Conservation (phyloP, 495 filamentous ascomycete species). For the Penicillium cosmopolitanum region DNA sequence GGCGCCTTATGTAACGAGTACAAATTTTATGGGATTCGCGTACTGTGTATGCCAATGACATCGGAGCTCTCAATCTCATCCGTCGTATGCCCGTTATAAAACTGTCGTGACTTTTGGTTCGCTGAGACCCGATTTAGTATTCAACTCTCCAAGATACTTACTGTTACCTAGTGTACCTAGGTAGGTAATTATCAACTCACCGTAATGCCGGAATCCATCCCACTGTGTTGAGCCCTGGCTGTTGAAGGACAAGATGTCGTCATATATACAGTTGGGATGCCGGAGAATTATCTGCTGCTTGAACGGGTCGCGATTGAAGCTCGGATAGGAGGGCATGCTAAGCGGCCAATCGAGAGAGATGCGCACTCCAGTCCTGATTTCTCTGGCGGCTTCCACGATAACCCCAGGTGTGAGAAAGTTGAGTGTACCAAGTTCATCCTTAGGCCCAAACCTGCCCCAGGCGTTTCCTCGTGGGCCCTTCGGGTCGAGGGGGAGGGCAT, state of each 20-base stretch:
- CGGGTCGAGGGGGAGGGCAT: constrained; percentile 50
- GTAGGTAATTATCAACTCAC: constrained; percentile 16
- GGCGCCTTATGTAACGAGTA: neutral
- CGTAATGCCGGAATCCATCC: constrained; percentile 57
- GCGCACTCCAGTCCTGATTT: constrained; percentile 58
- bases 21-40: neutral
- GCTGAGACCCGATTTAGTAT: constrained; percentile 17
- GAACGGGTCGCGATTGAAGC: constrained; percentile 40
- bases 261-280: constrained; percentile 47
- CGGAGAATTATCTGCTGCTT: constrained; percentile 43
- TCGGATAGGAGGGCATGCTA: constrained; percentile 38
- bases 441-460: constrained; percentile 54
- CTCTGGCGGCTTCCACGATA: constrained; percentile 48
- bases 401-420: constrained; percentile 57
- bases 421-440: constrained; percentile 55
- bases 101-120: constrained; percentile 52
- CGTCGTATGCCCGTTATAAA: constrained; percentile 63
- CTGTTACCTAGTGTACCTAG: too few relatives aligned
- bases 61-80: constrained; percentile 55
- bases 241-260: constrained; percentile 62
- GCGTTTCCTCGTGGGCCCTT: constrained; percentile 52
- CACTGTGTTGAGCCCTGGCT: constrained; percentile 46
- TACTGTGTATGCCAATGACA: constrained; percentile 43
- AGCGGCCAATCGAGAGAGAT: constrained; percentile 53
- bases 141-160: too few relatives aligned